Conservation (phyloP, 176 grass and related monocot species). For the bread wheat (Triticum aestivum) region DNA sequence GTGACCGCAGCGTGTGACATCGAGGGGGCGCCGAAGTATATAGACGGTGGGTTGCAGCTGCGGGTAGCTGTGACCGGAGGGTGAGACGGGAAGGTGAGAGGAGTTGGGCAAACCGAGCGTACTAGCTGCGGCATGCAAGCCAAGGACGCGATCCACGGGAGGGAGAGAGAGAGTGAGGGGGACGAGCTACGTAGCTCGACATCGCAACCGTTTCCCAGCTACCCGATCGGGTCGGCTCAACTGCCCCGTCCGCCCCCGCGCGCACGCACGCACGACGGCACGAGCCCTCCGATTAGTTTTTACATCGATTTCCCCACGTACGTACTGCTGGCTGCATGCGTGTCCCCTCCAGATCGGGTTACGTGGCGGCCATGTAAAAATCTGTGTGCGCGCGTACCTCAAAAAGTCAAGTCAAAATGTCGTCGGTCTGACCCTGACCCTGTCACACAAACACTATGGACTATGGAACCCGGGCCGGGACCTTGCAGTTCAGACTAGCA, state of each 20-base stretch:
- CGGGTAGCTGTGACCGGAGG: conserved; percentile 43
- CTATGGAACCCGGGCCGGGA: not conserved
- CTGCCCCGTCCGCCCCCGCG: conserved; percentile 22
- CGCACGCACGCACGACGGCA: not conserved
- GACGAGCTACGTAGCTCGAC: not conserved
- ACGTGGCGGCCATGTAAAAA: not conserved
- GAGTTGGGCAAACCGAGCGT: conserved; percentile 45
- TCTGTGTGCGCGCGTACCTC: not conserved
- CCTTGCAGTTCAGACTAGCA: too few relatives aligned
- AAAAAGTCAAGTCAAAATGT: not conserved
- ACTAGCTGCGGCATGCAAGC: not conserved
- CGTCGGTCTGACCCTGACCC: not conserved
- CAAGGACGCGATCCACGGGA: not conserved
- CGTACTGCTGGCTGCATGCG: not conserved
- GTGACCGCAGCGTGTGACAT: not conserved
- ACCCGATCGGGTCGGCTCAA: conserved; percentile 48
- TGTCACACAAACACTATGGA: not conserved
- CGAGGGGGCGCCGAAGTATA: conserved; percentile 11
- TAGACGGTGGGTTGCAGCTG: conserved; percentile 23
- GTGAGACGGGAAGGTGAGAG: conserved; percentile 76
- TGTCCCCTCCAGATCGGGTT: not conserved
- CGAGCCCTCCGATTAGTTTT: not conserved
- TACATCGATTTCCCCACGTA: not conserved
- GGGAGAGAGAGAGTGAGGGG: not conserved
- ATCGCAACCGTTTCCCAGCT: conserved; percentile 23